Conservation (phyloP, 352 stramenopile genomes). For the Elongisporangium anandrum region DNA sequence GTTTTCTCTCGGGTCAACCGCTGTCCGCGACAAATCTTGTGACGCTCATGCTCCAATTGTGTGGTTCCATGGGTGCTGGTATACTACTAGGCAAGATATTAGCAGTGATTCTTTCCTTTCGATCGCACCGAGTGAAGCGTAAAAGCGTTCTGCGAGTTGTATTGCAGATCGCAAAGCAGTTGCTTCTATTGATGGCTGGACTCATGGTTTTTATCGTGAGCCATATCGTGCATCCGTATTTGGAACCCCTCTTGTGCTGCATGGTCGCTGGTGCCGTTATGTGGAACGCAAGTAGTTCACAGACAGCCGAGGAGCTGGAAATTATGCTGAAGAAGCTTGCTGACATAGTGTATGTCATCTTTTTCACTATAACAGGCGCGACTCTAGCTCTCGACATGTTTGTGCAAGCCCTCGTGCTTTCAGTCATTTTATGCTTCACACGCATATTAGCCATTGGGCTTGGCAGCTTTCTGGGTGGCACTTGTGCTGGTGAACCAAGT, state of each 20-base stretch:
- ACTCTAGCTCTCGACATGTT: slow-evolving; percentile 66
- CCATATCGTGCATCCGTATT: slow-evolving; percentile 54
- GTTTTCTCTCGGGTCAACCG: slow-evolving; percentile 27
- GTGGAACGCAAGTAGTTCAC: slow-evolving; percentile 41
- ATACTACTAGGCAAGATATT: slow-evolving; percentile 52
- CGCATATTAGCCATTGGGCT: slow-evolving; percentile 56
- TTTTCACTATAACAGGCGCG: slow-evolving; percentile 69
- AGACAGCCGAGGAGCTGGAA: slow-evolving; percentile 48
- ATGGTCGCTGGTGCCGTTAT: slow-evolving; percentile 64
- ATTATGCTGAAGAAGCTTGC: slow-evolving; percentile 48
- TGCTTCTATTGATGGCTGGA: slow-evolving; percentile 54
- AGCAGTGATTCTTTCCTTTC: slow-evolving; percentile 47
- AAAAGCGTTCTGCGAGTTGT: slow-evolving; percentile 36
- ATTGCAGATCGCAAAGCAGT: slow-evolving; percentile 45
- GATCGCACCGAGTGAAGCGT: slow-evolving; percentile 41
- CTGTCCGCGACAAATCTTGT: slow-evolving; percentile 37
- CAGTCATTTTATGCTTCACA: slow-evolving; percentile 45
- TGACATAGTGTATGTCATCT: slow-evolving; percentile 66
- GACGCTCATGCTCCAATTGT: slow-evolving; percentile 35
- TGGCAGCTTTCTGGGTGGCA: slow-evolving; percentile 45
- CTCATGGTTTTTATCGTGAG: slow-evolving; percentile 58
- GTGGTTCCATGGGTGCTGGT: slow-evolving; percentile 40
- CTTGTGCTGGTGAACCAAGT: slow-evolving; percentile 36
- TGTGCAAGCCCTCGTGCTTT: slow-evolving; percentile 48
- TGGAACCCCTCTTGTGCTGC: slow-evolving; percentile 61